These are phyloP conservation scores for Penicillium psychrosexuale DNA, from an alignment of 2,329 filamentous ascomycete genomes.

Conservation along the genomic window DNA sequence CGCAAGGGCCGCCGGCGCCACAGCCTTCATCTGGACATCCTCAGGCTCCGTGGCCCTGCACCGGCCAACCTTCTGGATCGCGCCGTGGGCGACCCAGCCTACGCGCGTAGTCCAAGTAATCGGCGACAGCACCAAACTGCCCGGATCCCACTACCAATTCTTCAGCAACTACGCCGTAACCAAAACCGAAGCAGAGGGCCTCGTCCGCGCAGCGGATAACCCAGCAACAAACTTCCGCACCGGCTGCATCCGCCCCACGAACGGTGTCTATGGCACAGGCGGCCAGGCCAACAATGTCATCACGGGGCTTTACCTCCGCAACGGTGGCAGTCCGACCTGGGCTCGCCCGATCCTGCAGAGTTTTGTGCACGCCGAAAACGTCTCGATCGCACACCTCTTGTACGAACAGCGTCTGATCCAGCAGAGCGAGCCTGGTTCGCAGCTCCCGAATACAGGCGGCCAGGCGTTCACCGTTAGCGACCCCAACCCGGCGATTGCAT, in stretches of 20 bases:
- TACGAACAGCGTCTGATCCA: slow-evolving; percentile 53
- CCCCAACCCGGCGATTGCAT: slow-evolving; percentile 43
- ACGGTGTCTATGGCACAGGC: slow-evolving; percentile 53
- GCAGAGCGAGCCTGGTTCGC: slow-evolving; percentile 18
- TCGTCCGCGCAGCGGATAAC: slow-evolving; percentile 48
- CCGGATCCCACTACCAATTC: slow-evolving; percentile 45
- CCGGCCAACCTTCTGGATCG: slow-evolving; percentile 44
- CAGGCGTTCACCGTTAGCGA: slow-evolving; percentile 54
- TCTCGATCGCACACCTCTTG: slow-evolving; percentile 53
- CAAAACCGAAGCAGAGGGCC: slow-evolving; percentile 52
- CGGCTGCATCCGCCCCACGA: slow-evolving; percentile 54
- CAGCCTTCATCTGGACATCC: slow-evolving; percentile 54
- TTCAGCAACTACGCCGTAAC: slow-evolving; percentile 51
- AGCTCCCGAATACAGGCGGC: slow-evolving; percentile 39
- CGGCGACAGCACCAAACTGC: slow-evolving; percentile 42
- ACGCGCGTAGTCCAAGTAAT: slow-evolving; percentile 47
- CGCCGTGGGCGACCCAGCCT: slow-evolving; percentile 45
- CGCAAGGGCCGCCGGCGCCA: slow-evolving; percentile 47
- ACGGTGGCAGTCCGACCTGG: slow-evolving; percentile 43
- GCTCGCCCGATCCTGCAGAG: slow-evolving; percentile 48
- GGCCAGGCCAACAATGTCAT: slow-evolving; percentile 40
- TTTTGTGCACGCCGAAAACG: slow-evolving; percentile 52
- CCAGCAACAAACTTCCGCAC: slow-evolving; percentile 47
- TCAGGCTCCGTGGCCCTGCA: slow-evolving; percentile 49
- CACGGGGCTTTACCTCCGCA: slow-evolving; percentile 41